Percentiles rank a stretch among this genome's conserved stretches.
phyloP scores from a whole-genome alignment of 2,329 filamentous ascomycete species.

The Neophaeococcomyces aloes region DNA sequence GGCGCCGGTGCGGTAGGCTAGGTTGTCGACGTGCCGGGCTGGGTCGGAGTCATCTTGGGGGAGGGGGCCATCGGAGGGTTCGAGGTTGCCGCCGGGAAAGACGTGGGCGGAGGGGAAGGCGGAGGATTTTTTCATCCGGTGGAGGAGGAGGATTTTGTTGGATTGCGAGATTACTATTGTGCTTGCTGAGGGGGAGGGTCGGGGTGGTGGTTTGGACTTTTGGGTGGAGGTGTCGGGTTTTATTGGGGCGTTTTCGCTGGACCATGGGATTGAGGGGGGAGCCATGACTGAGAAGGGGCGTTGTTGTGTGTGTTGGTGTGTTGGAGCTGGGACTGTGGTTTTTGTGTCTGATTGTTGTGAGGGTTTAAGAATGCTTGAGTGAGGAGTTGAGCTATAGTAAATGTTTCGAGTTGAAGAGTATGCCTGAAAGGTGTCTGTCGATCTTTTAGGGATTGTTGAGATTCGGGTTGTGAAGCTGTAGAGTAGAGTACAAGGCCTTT shows the following conservation, averaged over 20 bases:
- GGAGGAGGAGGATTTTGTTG: conserved; percentile 81
- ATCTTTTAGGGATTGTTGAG: too few species aligned
- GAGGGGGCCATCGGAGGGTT: conserved; percentile 61
- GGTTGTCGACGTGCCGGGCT: conserved; percentile 57
- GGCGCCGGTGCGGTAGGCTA: conserved; percentile 68
- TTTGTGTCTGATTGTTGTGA: background rate
- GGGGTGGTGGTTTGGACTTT: conserved; percentile 10
- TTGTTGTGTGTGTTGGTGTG: background rate
- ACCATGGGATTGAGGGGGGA: conserved; percentile 6
- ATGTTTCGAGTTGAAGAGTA: too few species aligned
- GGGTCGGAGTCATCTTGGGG: conserved; percentile 34
- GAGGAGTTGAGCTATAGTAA: too few species aligned
- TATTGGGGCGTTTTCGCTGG: conserved; percentile 5
- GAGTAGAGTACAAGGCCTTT: too few species aligned
- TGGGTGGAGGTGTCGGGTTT: conserved; percentile 26
- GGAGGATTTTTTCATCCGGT: conserved; percentile 69
- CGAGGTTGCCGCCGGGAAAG: conserved; percentile 79
- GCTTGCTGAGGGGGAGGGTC: conserved; percentile 35
- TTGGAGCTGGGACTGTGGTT: too few species aligned
- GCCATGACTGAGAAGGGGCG: background rate
- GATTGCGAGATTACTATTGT: conserved; percentile 74
- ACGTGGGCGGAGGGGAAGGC: conserved; percentile 89
- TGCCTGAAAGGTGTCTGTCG: too few species aligned
- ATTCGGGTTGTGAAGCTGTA: too few species aligned
- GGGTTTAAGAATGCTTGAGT: too few species aligned